Evolutionary conservation across 1,284 basidiomycete genomes (phyloP).

Genomic region (Leccinum ponderosum): DNA sequence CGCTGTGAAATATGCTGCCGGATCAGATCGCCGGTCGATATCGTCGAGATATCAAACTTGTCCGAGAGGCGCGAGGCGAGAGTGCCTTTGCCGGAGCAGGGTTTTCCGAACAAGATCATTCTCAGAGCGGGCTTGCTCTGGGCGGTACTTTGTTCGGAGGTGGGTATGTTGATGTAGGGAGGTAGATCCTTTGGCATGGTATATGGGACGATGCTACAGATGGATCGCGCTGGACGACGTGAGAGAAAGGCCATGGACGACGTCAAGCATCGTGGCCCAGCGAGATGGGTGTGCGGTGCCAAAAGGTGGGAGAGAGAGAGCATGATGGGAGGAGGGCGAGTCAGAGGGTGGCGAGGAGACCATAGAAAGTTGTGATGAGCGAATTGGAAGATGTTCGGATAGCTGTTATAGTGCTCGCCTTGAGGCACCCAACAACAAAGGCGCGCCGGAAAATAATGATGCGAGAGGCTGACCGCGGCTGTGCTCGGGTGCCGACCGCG

Average conservation of each 20-base stretch:
- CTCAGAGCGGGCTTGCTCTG: constrained; percentile 41
- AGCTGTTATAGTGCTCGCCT: constrained; percentile 22
- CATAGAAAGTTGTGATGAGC: background rate
- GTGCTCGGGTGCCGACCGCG: background rate
- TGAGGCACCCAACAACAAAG: constrained; percentile 21
- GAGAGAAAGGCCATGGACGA: constrained; percentile 3
- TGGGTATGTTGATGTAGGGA: constrained; percentile 20
- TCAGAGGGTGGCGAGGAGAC: background rate
- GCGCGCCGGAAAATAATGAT: background rate
- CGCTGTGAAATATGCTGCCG: constrained; percentile 74
- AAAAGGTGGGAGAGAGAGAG: background rate
- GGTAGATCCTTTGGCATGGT: constrained; percentile 15
- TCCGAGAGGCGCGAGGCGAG: constrained; percentile 66
- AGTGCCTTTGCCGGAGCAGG: constrained; percentile 80
- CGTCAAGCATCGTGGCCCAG: background rate
- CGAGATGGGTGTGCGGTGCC: constrained; percentile 2
- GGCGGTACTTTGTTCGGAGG: constrained; percentile 9
- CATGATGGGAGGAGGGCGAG: background rate
- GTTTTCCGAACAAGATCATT: constrained; percentile 83
- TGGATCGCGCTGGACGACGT: constrained; percentile 13
- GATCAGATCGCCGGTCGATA: constrained; percentile 84
- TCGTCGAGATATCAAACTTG: constrained; percentile 68
- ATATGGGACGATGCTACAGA: constrained; percentile 22
- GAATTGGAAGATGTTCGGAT: background rate
- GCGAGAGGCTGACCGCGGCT: background rate